Evolutionary conservation across 108 stramenopile genomes (phyloP).

Genomic region (Epithemia pelagica): DNA sequence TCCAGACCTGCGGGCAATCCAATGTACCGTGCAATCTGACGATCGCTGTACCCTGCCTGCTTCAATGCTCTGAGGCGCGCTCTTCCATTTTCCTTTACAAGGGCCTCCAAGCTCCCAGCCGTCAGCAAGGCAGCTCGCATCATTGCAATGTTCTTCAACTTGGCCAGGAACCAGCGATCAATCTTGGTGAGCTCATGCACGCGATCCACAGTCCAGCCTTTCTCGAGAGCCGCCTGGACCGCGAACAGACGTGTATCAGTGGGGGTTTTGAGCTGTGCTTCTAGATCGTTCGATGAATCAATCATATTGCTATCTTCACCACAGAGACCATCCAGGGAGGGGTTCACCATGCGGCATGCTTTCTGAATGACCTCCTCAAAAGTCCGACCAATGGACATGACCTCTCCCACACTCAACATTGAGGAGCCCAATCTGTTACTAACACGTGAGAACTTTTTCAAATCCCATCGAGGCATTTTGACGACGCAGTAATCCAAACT

Average conservation of each 20-base stretch:
- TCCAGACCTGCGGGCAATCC: constrained; percentile 18
- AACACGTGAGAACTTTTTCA: constrained; percentile 92
- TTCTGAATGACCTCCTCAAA: constrained; percentile 97
- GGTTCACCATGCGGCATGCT: constrained; percentile 97
- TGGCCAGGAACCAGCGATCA: constrained; percentile 95
- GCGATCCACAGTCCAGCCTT: constrained; percentile 73
- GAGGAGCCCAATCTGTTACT: constrained; percentile 89
- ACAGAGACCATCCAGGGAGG: constrained; percentile 74
- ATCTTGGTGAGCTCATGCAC: constrained; percentile 94
- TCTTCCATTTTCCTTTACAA: constrained; percentile 2
- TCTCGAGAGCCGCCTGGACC: constrained; percentile 88
- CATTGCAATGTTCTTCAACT: constrained; percentile 85
- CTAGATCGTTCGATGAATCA: constrained; percentile 59
- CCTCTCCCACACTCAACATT: constrained; percentile 98
- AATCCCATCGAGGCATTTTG: constrained; percentile 98
- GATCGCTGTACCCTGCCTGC: constrained; percentile 91
- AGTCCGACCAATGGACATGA: constrained; percentile 98
- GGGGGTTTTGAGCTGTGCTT: constrained; percentile 48
- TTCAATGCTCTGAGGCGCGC: constrained; percentile 27
- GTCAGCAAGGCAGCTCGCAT: constrained; percentile 41
- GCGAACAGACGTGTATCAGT: constrained; percentile 91
- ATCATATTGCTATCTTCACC: constrained; percentile 63
- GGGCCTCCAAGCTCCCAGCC: constrained; percentile 56
- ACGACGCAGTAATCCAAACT: constrained; percentile 97
- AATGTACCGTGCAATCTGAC: constrained; percentile 71